phyloP scores from a whole-genome alignment of 495 filamentous ascomycete genomes.

The Penicillium verhagenii region DNA sequence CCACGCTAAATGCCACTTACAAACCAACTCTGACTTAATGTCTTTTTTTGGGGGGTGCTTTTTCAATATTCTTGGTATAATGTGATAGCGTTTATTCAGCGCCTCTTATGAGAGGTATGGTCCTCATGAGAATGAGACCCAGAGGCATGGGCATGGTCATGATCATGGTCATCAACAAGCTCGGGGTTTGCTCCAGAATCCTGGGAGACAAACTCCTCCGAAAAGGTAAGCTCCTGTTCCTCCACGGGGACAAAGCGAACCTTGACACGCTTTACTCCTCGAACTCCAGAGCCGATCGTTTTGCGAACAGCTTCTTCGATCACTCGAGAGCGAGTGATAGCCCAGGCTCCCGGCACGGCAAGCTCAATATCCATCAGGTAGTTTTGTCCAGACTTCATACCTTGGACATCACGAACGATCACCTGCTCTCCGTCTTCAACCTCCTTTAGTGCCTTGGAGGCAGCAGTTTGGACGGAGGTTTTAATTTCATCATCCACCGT shows the following conservation, averaged over 20 bases:
- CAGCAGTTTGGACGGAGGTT: constrained; percentile 61
- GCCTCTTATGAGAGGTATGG: constrained; percentile 26
- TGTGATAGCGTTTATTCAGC: constrained; percentile 11
- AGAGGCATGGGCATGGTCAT: constrained; percentile 12
- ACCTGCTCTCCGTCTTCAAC: constrained; percentile 42
- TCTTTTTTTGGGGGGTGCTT: background rate
- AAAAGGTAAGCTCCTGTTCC: constrained; percentile 47
- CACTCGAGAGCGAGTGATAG: constrained; percentile 61
- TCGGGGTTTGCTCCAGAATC: constrained; percentile 64
- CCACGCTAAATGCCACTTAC: constrained; percentile 7
- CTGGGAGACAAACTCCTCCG: constrained; percentile 75
- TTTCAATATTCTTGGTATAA: background rate
- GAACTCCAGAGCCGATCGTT: constrained; percentile 67
- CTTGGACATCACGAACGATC: constrained; percentile 70
- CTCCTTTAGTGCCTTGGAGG: constrained; percentile 55
- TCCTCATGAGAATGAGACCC: constrained; percentile 29
- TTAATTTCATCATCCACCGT: constrained; percentile 82
- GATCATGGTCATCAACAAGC: constrained; percentile 36
- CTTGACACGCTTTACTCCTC: constrained; percentile 76
- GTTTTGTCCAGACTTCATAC: constrained; percentile 93
- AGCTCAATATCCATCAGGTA: constrained; percentile 87
- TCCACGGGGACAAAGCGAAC: constrained; percentile 78
- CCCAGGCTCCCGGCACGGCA: constrained; percentile 70
- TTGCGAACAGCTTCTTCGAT: constrained; percentile 72
- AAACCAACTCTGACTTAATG: background rate